Conservation (phyloP, 148 eudicot genomes). For the Diospyros lotus region DNA sequence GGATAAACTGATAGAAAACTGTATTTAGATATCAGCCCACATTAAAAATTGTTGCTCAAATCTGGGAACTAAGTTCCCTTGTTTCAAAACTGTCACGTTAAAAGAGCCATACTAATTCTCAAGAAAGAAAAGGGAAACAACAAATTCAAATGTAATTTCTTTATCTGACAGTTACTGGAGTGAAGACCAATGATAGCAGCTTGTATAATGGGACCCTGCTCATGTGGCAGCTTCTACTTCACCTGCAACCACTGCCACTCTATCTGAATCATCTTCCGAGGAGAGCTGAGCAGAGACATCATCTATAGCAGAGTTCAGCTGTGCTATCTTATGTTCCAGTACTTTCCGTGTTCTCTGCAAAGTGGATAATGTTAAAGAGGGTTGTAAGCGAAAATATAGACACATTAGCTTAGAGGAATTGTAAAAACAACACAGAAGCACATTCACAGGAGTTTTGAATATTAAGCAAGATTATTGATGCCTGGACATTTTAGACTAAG, state of each 20-base stretch:
- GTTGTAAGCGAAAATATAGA: slow-evolving; percentile 5
- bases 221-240: slow-evolving; percentile 50
- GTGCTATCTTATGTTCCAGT: slow-evolving; percentile 72
- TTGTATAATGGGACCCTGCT: not conserved
- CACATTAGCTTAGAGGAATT: not conserved
- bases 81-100: too few species aligned
- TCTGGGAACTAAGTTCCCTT: too few species aligned
- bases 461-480: not conserved
- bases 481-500: not conserved
- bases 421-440: not conserved
- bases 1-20: too few species aligned
- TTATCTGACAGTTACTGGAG: not conserved
- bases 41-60: too few species aligned
- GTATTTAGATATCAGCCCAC: too few species aligned
- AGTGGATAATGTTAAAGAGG: not conserved
- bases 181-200: not conserved
- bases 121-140: not conserved
- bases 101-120: too few species aligned
- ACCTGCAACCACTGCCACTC: slow-evolving; percentile 41
- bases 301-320: slow-evolving; percentile 83
- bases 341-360: slow-evolving; percentile 67
- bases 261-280: slow-evolving; percentile 50
- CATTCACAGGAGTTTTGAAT: not conserved
- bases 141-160: not conserved
- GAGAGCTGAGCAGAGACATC: slow-evolving; percentile 61